Conservation (phyloP, 305 asterid species). For the Fraxinus dipetala region DNA sequence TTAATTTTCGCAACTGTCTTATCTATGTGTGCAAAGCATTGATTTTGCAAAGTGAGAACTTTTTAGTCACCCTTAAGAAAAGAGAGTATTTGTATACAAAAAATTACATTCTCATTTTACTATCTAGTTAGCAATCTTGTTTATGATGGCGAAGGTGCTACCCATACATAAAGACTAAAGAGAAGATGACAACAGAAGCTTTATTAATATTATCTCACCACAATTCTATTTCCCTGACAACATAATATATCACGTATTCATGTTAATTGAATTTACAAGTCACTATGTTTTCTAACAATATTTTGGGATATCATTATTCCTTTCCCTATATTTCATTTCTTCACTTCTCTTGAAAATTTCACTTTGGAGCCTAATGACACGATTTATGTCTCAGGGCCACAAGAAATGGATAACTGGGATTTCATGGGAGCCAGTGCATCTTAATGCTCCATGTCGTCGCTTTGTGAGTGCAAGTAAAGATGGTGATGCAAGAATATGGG, state of each 20-base stretch:
- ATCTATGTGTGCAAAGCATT: neutral
- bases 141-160: neutral
- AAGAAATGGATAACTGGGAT: slow-evolving; percentile 98
- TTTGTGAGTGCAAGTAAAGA: slow-evolving; percentile 96
- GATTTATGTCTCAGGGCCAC: slow-evolving; percentile 70
- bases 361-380: slow-evolving; percentile 17
- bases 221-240: neutral
- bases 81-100: neutral
- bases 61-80: neutral
- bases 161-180: neutral
- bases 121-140: neutral
- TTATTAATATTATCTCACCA: neutral
- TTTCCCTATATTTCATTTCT: slow-evolving; percentile 4
- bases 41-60: neutral
- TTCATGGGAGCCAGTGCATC: slow-evolving; percentile 98
- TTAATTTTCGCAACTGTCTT: neutral
- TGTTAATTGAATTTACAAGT: neutral
- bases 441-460: slow-evolving; percentile 84
- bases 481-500: slow-evolving; percentile 99
- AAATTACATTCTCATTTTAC: neutral
- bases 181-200: neutral
- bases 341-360: slow-evolving; percentile 15
- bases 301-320: neutral
- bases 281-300: neutral
- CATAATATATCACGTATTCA: neutral